phyloP scores from a whole-genome alignment of 2,329 filamentous ascomycete species.

The Aaosphaeria pasadenensis region DNA sequence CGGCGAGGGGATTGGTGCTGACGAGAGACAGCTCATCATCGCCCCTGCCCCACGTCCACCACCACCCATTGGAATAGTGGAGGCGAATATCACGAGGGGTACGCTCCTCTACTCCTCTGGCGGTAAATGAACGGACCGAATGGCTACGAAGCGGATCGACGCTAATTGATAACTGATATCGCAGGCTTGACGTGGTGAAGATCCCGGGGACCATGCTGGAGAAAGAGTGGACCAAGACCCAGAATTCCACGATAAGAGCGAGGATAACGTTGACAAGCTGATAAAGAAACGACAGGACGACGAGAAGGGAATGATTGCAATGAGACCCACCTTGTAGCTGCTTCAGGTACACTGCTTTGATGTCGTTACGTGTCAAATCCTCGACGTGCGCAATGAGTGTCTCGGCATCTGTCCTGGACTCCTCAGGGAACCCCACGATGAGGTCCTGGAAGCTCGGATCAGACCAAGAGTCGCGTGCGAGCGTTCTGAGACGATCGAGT shows the following conservation, averaged over 20 bases:
- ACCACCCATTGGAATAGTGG: conserved; percentile 11
- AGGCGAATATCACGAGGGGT: conserved; percentile 22
- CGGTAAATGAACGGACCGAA: conserved; percentile 20
- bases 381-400: conserved; percentile 65
- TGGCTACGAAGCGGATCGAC: conserved; percentile 12
- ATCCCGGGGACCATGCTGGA: conserved; percentile 6
- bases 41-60: not conserved
- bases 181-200: conserved; percentile 18
- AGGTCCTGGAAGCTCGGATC: conserved; percentile 62
- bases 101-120: conserved; percentile 5
- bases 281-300: not conserved
- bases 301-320: conserved; percentile 1
- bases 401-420: conserved; percentile 57
- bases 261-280: no score
- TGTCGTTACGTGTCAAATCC: conserved; percentile 68
- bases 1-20: conserved; percentile 2
- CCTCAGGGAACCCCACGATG: conserved; percentile 66
- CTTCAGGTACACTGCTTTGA: conserved; percentile 76
- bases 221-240: no score
- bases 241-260: no score
- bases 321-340: conserved; percentile 57
- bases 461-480: conserved; percentile 67
- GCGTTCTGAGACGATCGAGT: conserved; percentile 61
- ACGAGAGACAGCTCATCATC: conserved; percentile 8
- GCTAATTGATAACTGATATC: conserved; percentile 15